Conservation (phyloP, 345 rosid genomes). For the Moricandia arvensis region DNA sequence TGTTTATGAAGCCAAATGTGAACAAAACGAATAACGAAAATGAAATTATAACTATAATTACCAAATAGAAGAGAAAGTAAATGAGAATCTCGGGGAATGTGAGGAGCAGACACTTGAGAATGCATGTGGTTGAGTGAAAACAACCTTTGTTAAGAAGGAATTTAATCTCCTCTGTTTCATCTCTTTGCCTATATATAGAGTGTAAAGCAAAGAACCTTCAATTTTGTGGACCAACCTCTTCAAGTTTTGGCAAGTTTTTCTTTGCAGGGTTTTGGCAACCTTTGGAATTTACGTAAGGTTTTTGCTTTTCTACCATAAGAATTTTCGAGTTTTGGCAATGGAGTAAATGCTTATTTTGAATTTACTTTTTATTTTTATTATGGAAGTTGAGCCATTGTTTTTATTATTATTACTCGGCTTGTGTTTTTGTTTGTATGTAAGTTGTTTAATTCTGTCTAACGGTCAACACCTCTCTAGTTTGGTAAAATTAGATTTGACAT, state of each 20-base stretch:
- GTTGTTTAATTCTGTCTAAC: conserved; percentile 40
- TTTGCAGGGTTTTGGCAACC: conserved; percentile 57
- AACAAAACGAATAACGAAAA: conserved; percentile 29
- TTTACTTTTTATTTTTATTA: not conserved
- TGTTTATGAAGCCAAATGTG: conserved; percentile 8
- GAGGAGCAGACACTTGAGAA: conserved; percentile 63
- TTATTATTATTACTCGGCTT: not conserved
- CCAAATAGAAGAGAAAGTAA: conserved; percentile 28
- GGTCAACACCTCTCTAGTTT: conserved; percentile 37
- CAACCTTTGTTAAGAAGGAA: conserved; percentile 51
- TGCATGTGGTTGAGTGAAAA: conserved; percentile 73
- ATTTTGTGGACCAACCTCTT: conserved; percentile 59
- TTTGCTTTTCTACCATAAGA: conserved; percentile 19
- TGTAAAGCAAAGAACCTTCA: conserved; percentile 54
- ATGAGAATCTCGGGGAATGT: conserved; percentile 36
- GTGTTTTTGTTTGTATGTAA: conserved; percentile 14
- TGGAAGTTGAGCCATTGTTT: not conserved
- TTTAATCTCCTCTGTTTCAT: conserved; percentile 59
- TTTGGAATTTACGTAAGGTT: conserved; percentile 43
- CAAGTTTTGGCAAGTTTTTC: conserved; percentile 50
- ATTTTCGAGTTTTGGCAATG: conserved; percentile 22
- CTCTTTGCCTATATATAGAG: conserved; percentile 51
- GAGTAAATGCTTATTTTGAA: conserved; percentile 28
- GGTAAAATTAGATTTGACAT: conserved; percentile 31
- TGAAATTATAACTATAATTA: conserved; percentile 8